These are phyloP conservation scores for Suillus plorans DNA, from an alignment of 768 basidiomycete species.

Conservation along the genomic window DNA sequence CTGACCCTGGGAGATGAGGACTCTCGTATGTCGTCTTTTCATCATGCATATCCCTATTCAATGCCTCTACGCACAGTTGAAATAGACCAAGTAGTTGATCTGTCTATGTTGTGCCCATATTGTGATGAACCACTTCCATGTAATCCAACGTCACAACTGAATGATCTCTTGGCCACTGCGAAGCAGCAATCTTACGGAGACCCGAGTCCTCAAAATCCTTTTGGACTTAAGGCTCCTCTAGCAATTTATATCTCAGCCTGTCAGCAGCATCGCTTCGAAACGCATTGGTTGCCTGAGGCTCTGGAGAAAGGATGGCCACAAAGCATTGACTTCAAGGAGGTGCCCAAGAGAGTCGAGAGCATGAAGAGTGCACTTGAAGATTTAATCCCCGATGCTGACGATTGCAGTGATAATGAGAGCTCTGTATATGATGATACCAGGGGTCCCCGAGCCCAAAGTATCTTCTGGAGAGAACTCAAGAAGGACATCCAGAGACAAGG, in stretches of 20 bases:
- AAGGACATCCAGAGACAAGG: slow-evolving; percentile 65
- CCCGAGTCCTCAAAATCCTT: slow-evolving; percentile 65
- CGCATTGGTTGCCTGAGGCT: slow-evolving; percentile 69
- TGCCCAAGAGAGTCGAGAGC: slow-evolving; percentile 52
- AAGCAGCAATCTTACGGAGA: slow-evolving; percentile 55
- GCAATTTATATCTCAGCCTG: slow-evolving; percentile 65
- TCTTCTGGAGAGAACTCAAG: slow-evolving; percentile 71
- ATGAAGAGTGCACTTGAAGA: slow-evolving; percentile 49
- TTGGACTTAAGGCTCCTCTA: slow-evolving; percentile 54
- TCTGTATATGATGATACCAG: slow-evolving; percentile 7
- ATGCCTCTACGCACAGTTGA: slow-evolving; percentile 40
- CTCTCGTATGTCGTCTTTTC: slow-evolving; percentile 34
- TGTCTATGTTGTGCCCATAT: slow-evolving; percentile 72
- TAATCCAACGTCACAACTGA: slow-evolving; percentile 57
- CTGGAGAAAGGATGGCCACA: slow-evolving; percentile 75
- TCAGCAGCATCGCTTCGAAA: slow-evolving; percentile 78
- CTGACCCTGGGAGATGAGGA: slow-evolving; percentile 32
- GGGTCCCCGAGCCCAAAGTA: slow-evolving; percentile 40
- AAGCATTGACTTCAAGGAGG: slow-evolving; percentile 57
- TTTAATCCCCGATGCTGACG: slow-evolving; percentile 39
- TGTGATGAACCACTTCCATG: slow-evolving; percentile 74
- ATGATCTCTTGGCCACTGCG: slow-evolving; percentile 49
- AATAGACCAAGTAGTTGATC: slow-evolving; percentile 53
- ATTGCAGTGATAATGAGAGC: slow-evolving; percentile 31
- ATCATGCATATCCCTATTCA: neutral